Evolutionary conservation across 805 yeast species (phyloP), one percentile per base, ranked within the genome.

Genomic region (Saturnispora kantuleensis): DNA sequence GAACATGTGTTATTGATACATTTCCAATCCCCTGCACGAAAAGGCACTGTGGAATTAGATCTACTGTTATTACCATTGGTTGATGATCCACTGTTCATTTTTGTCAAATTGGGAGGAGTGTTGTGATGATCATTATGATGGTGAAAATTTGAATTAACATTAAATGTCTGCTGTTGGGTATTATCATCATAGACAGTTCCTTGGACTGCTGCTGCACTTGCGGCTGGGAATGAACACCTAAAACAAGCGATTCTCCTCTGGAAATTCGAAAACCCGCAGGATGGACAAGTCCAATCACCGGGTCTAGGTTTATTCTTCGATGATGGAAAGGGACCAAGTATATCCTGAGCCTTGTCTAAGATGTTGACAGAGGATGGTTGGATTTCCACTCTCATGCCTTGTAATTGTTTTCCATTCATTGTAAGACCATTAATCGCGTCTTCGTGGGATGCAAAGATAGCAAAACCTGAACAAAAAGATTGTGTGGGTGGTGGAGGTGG

Each of bases 231-330:
- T 2, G 90, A 81, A 60, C 97, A 89, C 50, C 96, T 72, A 70
- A 89, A 87, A 63, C 97, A 89, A 2, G 94, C 94, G 2, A 94
- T 84, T 63, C 97, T 74, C 56, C 96, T 76, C 64, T 89, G 97
- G 65, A 89, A 89, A 63, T 89, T 89, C 18, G 95, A 84, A 57
- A 89, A 89, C 1, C 96, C 96, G 69, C 97, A 89, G 6, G 89
- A 80, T 21, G 96, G 95, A 63, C 97, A 89, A n/a, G 84, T 85
- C 97, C 97, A 89, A 60, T 89, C 97, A 16, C 97, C 97, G 0
- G 97, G 97, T 57, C 97, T 72, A 17, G 96, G 95, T 55, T 93
- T 73, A 63, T 89, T 88, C 49, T 76, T 76, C 52, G 86, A 83
- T 31, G 80, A 74, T 12, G 96, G 95, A 65, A 89, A 89, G 3